Conservation (phyloP, 257 asterid species). For the Forsythia suspensa region DNA sequence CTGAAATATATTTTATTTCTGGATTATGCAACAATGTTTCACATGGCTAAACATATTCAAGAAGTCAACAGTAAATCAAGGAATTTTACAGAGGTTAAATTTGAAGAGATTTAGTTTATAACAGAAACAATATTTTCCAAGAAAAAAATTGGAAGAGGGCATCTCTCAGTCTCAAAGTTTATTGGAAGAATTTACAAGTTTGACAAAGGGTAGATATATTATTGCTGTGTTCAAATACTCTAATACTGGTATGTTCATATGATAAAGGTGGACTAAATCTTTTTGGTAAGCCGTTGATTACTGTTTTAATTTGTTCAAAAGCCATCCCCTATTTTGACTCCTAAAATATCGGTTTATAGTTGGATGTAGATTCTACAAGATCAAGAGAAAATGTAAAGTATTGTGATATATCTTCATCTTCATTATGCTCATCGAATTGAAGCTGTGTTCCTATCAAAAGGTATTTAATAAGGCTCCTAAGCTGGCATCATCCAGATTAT, state of each 20-base stretch:
- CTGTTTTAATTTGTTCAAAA: neutral
- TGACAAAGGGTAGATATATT: neutral
- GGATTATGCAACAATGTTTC: neutral
- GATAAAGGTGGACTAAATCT: neutral
- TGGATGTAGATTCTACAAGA: neutral
- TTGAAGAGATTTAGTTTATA: neutral
- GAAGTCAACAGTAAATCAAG: neutral
- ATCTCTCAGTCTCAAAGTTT: neutral
- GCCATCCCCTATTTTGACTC: neutral
- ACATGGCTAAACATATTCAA: neutral
- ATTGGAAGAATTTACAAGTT: neutral
- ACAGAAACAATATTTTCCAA: neutral
- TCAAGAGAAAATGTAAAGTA: neutral
- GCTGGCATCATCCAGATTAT: neutral
- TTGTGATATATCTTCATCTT: neutral
- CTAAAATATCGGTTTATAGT: neutral
- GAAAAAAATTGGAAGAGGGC: neutral
- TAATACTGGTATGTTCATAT: neutral
- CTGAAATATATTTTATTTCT: neutral
- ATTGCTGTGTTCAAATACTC: neutral
- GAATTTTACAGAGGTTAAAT: neutral
- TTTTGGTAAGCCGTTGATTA: neutral
- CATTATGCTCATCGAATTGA: neutral
- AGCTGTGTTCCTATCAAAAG: neutral
- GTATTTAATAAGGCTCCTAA: neutral